Evolutionary conservation across 1,284 basidiomycete genomes (phyloP).

Genomic region (Nidula niveotomentosa): DNA sequence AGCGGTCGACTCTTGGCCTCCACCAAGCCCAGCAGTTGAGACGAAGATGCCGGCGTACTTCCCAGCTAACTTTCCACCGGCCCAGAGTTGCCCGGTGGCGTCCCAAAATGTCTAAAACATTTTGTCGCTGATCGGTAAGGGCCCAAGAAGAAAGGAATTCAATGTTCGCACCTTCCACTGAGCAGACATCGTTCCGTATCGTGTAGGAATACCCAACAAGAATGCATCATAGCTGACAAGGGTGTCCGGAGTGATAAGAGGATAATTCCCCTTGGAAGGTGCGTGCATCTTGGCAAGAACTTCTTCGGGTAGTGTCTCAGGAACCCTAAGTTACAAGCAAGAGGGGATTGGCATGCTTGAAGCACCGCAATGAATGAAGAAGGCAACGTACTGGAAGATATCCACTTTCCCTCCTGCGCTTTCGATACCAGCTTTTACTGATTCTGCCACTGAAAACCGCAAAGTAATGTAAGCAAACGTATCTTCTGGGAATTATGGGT

Average conservation of each 20-base stretch:
- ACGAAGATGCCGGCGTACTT: conserved; percentile 82
- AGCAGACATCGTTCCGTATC: conserved; percentile 70
- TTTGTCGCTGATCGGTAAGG: conserved; percentile 2
- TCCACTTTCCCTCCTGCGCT: conserved; percentile 68
- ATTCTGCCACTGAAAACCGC: conserved; percentile 61
- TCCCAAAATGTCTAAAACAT: conserved; percentile 73
- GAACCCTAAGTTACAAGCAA: conserved; percentile 44
- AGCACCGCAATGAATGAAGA: conserved; percentile 1
- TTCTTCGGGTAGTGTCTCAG: conserved; percentile 82
- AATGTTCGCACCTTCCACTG: conserved; percentile 61
- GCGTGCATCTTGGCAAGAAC: conserved; percentile 81
- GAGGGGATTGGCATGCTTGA: too few species aligned
- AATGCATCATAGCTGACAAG: conserved; percentile 70
- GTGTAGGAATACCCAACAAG: conserved; percentile 79
- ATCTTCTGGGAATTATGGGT: conserved; percentile 17
- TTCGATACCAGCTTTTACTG: conserved; percentile 71
- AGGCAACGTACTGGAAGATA: conserved; percentile 66
- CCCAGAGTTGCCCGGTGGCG: conserved; percentile 79
- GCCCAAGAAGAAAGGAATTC: background rate
- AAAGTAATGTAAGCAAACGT: conserved; percentile 5
- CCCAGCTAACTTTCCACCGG: conserved; percentile 65
- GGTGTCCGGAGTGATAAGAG: conserved; percentile 63
- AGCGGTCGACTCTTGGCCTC: conserved; percentile 76
- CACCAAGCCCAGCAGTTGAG: conserved; percentile 62
- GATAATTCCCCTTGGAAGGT: conserved; percentile 68